These are phyloP conservation scores for Kazachstania psychrophila DNA, from an alignment of 805 yeast species.

Conservation along the genomic window DNA sequence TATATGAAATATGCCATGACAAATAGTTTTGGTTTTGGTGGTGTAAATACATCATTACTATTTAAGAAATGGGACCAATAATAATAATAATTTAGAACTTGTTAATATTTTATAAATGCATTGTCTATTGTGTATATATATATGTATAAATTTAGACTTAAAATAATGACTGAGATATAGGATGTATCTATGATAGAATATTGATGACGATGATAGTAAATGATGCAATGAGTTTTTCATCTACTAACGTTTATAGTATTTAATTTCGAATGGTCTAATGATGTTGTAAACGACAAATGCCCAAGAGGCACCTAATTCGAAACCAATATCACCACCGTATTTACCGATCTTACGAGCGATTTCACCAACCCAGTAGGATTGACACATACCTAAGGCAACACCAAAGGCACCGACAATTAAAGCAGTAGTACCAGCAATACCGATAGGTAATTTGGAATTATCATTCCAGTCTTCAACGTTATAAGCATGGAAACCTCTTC, in stretches of 20 bases:
- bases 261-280: slow-evolving; percentile 56
- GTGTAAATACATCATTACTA: slow-evolving; percentile 75
- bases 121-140: too few relatives aligned
- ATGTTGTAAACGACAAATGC: slow-evolving; percentile 52
- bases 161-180: neutral
- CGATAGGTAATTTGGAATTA: slow-evolving; percentile 54
- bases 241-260: slow-evolving; percentile 39
- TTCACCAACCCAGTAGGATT: slow-evolving; percentile 74
- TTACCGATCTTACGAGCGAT: slow-evolving; percentile 52
- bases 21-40: slow-evolving; percentile 97
- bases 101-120: too few relatives aligned
- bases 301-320: slow-evolving; percentile 63
- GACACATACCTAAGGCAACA: slow-evolving; percentile 79
- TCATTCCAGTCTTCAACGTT: slow-evolving; percentile 55
- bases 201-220: neutral
- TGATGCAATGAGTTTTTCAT: too few relatives aligned
- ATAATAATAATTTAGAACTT: too few relatives aligned
- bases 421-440: slow-evolving; percentile 68
- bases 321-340: slow-evolving; percentile 80
- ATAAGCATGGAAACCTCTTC: slow-evolving; percentile 52
- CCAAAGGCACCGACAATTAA: slow-evolving; percentile 81
- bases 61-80: slow-evolving; percentile 31
- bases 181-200: neutral
- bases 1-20: slow-evolving; percentile 54
- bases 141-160: neutral